Conservation (phyloP, 257 asterid genomes). For the Capsicum pubescens region DNA sequence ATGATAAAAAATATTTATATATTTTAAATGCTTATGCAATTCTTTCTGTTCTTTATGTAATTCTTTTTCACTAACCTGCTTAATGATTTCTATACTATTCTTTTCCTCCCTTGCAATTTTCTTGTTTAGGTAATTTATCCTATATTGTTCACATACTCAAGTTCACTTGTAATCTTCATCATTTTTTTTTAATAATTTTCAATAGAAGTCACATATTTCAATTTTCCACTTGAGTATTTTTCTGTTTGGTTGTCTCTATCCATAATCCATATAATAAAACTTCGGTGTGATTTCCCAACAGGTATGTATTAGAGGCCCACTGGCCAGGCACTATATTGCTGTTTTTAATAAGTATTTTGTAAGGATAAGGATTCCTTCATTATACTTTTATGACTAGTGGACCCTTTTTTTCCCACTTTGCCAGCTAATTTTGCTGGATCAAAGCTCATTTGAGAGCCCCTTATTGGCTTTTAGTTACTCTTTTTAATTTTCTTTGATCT, state of each 20-base stretch:
- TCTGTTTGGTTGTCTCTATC: background rate
- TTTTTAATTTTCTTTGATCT: conserved; percentile 24
- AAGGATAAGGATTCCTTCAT: conserved; percentile 25
- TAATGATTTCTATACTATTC: conserved; percentile 10
- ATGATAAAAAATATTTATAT: conserved; percentile 21
- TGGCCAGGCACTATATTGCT: conserved; percentile 18
- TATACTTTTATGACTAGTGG: conserved; percentile 31
- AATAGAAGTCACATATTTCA: background rate
- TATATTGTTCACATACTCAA: conserved; percentile 19
- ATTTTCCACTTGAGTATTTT: background rate
- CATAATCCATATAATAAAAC: conserved; percentile 2
- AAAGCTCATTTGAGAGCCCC: conserved; percentile 18
- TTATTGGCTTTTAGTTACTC: conserved; percentile 21
- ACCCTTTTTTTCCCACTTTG: conserved; percentile 22
- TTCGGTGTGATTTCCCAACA: conserved; percentile 18
- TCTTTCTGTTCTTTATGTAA: conserved; percentile 33
- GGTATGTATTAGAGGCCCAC: conserved; percentile 29
- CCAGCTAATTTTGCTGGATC: conserved; percentile 38
- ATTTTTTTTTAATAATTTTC: background rate
- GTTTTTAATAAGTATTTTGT: background rate
- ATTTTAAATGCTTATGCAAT: conserved; percentile 33
- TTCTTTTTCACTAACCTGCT: conserved; percentile 21
- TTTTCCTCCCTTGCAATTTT: conserved; percentile 1
- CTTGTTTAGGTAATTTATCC: background rate
- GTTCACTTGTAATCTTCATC: conserved; percentile 23